These are phyloP conservation scores for Alloteropsis semialata DNA, from an alignment of 176 grass and related monocot genomes.

Conservation along the genomic window DNA sequence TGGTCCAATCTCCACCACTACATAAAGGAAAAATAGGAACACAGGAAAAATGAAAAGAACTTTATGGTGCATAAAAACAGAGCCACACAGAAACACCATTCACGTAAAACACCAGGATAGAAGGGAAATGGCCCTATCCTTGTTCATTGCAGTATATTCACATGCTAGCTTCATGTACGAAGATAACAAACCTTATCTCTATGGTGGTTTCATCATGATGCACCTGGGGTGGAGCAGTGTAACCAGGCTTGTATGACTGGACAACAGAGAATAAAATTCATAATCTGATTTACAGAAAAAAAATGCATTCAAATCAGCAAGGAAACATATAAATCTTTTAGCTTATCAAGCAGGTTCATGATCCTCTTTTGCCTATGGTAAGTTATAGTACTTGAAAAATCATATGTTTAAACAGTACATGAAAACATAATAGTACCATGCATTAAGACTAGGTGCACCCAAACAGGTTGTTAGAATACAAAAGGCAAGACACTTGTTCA, in stretches of 20 bases:
- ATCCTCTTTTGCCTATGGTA: neutral
- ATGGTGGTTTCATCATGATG: conserved; percentile 80
- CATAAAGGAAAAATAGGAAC: neutral
- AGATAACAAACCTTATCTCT: conserved; percentile 70
- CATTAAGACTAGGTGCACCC: neutral
- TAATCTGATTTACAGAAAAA: conserved; percentile 32
- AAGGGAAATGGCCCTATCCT: no score
- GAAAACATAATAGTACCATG: neutral
- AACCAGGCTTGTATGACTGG: conserved; percentile 86
- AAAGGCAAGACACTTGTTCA: neutral
- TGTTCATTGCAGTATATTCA: no score
- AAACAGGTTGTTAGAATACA: neutral
- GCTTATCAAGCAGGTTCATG: neutral
- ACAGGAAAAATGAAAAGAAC: conserved; percentile 12
- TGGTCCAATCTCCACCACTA: conserved; percentile 79
- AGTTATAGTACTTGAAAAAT: neutral
- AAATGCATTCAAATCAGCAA: conserved; percentile 27
- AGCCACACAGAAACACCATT: neutral
- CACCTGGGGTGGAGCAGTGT: conserved; percentile 57
- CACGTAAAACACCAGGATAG: conserved; percentile 4
- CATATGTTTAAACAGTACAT: neutral
- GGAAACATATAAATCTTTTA: conserved; percentile 5
- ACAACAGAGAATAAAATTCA: conserved; percentile 38
- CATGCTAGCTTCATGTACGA: neutral
- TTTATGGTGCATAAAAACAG: conserved; percentile 1